phyloP scores from a whole-genome alignment of 2,329 filamentous ascomycete genomes.

The Stemphylium vesicarium region DNA sequence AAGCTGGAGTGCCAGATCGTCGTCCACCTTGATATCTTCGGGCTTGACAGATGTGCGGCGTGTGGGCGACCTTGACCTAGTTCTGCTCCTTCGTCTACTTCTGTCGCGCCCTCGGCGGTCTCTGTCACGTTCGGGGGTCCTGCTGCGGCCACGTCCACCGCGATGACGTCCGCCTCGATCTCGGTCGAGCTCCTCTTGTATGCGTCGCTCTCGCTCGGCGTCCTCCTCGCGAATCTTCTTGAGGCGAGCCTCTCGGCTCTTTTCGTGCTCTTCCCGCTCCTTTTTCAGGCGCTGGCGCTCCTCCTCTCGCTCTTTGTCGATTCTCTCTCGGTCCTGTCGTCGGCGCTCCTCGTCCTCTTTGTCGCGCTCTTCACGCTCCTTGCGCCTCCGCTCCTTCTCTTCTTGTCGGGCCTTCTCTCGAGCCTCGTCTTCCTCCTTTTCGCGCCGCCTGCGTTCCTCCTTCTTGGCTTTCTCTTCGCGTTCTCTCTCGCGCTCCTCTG shows the following conservation, averaged over 20 bases:
- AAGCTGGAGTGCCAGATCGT: conserved; percentile 44
- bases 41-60: conserved; percentile 31
- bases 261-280: conserved; percentile 50
- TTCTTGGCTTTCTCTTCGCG: conserved; percentile 61
- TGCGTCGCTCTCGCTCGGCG: conserved; percentile 42
- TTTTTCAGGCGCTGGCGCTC: conserved; percentile 57
- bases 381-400: conserved; percentile 52
- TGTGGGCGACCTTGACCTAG: conserved; percentile 33
- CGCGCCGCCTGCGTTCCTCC: conserved; percentile 60
- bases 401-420: conserved; percentile 56
- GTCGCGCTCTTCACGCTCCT: conserved; percentile 40
- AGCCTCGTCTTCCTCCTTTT: conserved; percentile 54
- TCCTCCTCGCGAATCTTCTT: conserved; percentile 45
- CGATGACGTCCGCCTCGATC: conserved; percentile 52
- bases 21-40: conserved; percentile 48
- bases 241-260: conserved; percentile 53
- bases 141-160: conserved; percentile 35
- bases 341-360: conserved; percentile 42
- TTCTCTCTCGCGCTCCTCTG: conserved; percentile 64
- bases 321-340: conserved; percentile 37
- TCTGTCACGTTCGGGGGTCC: conserved; percentile 32
- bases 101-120: conserved; percentile 34
- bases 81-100: conserved; percentile 30
- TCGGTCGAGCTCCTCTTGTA: conserved; percentile 60
- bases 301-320: conserved; percentile 56